A percentile compares a stretch with the other conserved stretches of the same genome.
Conservation (phyloP, 139 green algal genomes). For the Nannochloris sp. region DNA sequence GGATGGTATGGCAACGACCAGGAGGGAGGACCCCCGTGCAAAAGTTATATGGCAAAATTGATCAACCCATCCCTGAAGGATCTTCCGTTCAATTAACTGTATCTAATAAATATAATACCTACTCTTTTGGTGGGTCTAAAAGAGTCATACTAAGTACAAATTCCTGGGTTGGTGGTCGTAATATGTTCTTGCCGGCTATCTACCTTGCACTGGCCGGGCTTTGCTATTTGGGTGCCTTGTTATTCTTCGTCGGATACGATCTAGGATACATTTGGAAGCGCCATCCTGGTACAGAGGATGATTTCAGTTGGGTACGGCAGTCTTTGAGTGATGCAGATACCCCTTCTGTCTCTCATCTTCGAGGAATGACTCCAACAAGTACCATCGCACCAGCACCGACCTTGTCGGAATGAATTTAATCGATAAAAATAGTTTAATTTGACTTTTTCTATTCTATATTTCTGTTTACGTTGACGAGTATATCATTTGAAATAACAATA, state of each 20-base stretch:
- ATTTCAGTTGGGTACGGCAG: slow-evolving; percentile 26
- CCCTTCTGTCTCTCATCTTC: no score
- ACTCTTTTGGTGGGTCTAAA: slow-evolving; percentile 55
- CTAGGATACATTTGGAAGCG: slow-evolving; percentile 17
- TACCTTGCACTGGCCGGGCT: slow-evolving; percentile 49
- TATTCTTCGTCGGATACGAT: slow-evolving; percentile 32
- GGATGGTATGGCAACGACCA: slow-evolving; percentile 94
- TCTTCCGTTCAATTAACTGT: slow-evolving; percentile 37
- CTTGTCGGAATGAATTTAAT: no score
- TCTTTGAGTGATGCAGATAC: no score
- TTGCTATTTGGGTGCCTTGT: slow-evolving; percentile 19
- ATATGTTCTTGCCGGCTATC: slow-evolving; percentile 54
- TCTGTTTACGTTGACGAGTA: no score
- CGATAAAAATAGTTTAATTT: slow-evolving; percentile 1
- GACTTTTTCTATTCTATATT: no score
- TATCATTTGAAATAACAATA: no score
- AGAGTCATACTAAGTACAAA: slow-evolving; percentile 47
- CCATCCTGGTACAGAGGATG: not conserved
- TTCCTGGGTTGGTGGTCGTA: slow-evolving; percentile 70
- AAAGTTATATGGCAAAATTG: slow-evolving; percentile 71
- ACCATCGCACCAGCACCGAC: no score
- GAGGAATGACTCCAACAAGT: no score
- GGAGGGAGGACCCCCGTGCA: slow-evolving; percentile 48
- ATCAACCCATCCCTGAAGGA: slow-evolving; percentile 35
- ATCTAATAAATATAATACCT: slow-evolving; percentile 74